A percentile compares a stretch with the other conserved stretches of the same genome.
These are phyloP conservation scores for Diplodia scrobiculata DNA, from an alignment of 2,329 filamentous ascomycete genomes.

Conservation along the genomic window DNA sequence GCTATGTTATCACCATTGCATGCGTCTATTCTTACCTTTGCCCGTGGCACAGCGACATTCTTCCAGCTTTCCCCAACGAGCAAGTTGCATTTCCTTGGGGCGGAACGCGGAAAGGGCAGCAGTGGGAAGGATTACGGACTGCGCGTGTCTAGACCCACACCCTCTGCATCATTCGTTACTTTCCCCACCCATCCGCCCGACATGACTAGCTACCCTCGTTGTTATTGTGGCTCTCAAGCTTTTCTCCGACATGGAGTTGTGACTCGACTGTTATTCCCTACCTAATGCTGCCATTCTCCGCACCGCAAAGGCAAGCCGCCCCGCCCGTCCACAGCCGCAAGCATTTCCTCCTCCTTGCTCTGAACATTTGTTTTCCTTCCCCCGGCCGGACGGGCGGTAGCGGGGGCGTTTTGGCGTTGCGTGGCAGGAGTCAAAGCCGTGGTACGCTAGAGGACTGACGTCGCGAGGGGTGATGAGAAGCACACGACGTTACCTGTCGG, in stretches of 20 bases:
- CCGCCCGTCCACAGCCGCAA: not conserved
- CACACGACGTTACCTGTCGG: not conserved
- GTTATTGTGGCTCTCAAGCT: too few relatives aligned
- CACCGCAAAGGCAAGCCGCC: not conserved
- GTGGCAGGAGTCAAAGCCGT: not conserved
- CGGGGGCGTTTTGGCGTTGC: not conserved
- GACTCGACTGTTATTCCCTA: too few relatives aligned
- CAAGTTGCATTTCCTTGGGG: not conserved
- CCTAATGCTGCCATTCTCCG: too few relatives aligned
- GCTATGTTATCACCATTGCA: not conserved
- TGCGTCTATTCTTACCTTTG: not conserved
- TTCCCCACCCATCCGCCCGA: not conserved
- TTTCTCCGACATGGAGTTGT: too few relatives aligned
- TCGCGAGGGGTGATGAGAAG: not conserved
- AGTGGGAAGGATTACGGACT: not conserved
- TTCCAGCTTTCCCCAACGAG: not conserved
- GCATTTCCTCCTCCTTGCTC: not conserved
- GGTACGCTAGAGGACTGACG: not conserved
- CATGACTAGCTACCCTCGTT: too few relatives aligned
- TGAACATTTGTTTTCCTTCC: not conserved
- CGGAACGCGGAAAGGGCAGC: not conserved
- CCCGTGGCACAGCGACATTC: not conserved
- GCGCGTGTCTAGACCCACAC: not conserved
- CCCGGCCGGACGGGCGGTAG: not conserved
- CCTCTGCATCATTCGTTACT: not conserved